These are phyloP conservation scores for Phialocephala subalpina DNA, from an alignment of 2,329 filamentous ascomycete species.

Conservation along the genomic window DNA sequence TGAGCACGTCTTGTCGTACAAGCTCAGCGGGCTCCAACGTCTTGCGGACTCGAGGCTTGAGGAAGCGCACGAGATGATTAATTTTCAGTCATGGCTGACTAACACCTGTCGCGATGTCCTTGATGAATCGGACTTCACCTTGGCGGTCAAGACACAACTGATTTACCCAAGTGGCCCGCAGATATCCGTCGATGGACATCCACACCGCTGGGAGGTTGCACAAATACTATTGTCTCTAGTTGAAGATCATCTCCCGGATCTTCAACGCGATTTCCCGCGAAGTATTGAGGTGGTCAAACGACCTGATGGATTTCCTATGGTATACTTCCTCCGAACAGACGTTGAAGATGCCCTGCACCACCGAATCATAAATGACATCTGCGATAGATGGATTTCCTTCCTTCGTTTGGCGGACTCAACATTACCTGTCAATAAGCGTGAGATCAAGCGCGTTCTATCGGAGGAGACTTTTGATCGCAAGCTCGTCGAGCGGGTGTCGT, in stretches of 20 bases:
- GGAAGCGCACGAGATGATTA: constrained; percentile 52
- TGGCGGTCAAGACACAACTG: constrained; percentile 49
- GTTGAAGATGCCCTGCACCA: constrained; percentile 46
- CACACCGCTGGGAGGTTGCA: constrained; percentile 47
- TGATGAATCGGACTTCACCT: constrained; percentile 56
- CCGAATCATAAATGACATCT: constrained; percentile 46
- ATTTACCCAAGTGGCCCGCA: constrained; percentile 51
- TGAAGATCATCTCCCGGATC: constrained; percentile 40
- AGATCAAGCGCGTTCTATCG: constrained; percentile 39
- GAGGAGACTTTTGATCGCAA: constrained; percentile 23
- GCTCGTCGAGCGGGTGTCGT: too few relatives aligned
- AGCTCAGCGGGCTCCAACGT: constrained; percentile 56
- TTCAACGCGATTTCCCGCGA: constrained; percentile 48
- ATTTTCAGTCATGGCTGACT: constrained; percentile 53
- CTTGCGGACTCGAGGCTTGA: constrained; percentile 49
- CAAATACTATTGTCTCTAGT: constrained; percentile 44
- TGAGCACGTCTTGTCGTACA: constrained; percentile 63
- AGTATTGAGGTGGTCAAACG: constrained; percentile 53
- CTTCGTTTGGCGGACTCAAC: constrained; percentile 30
- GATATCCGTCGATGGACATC: constrained; percentile 47
- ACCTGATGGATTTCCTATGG: constrained; percentile 52
- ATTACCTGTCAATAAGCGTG: constrained; percentile 36
- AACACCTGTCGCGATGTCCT: constrained; percentile 55
- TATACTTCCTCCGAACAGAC: constrained; percentile 54
- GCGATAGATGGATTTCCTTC: constrained; percentile 35